Evolutionary conservation across 352 stramenopile genomes (phyloP), one percentile per base, ranked within the genome.

Genomic region (Blastocystis sp.): DNA sequence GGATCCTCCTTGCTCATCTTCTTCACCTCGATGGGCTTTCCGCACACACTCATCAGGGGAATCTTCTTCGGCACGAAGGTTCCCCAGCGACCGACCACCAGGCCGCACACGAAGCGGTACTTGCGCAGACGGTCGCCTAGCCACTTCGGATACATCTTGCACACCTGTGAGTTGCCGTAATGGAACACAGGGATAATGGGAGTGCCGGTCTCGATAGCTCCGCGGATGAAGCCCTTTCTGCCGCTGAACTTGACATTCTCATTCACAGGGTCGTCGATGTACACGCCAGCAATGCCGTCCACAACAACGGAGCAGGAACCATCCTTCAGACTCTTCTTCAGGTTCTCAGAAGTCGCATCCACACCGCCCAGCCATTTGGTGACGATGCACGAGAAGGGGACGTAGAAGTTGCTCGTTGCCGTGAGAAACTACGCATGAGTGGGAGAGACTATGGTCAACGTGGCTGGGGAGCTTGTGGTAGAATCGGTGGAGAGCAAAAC

Each of bases 191-290:
- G 56, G 38, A 11, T 9, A 23, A 81, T 81, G 14, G 38, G 71
- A n/a, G 71, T 65, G 14, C 71, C 71, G 14, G 71, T 81, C 38
- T 81, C 71, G 38, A 81, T 53, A 2, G 71, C 71, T 17, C 48
- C 71, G 28, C 71, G 71, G n/a, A 81, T 41, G 48, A 81, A 81
- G 28, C 71, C 71, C 48, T 81, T 81, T 62, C 71, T 21, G 28
- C 71, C 71, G 34, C 40, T 62, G 60, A 81, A 81, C 28, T 81
- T 81, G 28, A 81, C n/a, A 45, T 66, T 81, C 48, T 81, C 71
- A 10, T 81, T 81, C 11, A 40, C 48, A 2, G 71, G 71, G 21
- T 81, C 71, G 60, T 81, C 66, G 48, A 81, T 28, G 45, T 81
- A 81, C 71, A 81, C 66, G 21, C 71, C 71, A 2, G 71, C 71